phyloP scores from a whole-genome alignment of 2,329 filamentous ascomycete species.

The Diaporthe helianthi region DNA sequence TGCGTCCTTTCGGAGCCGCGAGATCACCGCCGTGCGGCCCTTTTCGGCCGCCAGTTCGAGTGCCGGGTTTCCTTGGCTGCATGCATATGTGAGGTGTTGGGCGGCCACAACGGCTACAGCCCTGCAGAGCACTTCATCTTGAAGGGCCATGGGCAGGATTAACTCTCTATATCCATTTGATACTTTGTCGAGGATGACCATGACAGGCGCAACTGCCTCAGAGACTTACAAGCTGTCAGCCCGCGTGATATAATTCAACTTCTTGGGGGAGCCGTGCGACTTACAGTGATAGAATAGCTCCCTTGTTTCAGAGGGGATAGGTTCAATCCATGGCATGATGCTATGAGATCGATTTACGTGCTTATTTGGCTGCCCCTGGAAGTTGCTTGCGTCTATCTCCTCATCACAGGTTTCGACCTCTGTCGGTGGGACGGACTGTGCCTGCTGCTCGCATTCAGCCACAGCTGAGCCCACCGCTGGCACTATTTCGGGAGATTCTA shows the following conservation, averaged over 20 bases:
- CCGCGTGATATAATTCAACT: too few species aligned
- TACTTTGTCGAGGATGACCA: slow-evolving; percentile 10
- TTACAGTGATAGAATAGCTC: not conserved
- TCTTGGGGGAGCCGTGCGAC: fast-evolving
- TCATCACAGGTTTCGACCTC: not conserved
- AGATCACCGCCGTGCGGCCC: slow-evolving; percentile 5
- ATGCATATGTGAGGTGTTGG: slow-evolving; percentile 7
- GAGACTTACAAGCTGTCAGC: not conserved
- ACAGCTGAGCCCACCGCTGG: not conserved
- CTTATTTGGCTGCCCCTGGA: not conserved
- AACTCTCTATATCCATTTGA: slow-evolving; percentile 11
- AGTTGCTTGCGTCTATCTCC: not conserved
- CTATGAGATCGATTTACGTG: not conserved
- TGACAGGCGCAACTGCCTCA: slow-evolving; percentile 1
- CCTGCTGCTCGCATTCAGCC: not conserved
- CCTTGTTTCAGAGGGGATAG: not conserved
- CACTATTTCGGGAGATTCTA: fast-evolving
- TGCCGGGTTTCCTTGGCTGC: not conserved
- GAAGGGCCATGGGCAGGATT: slow-evolving; percentile 2
- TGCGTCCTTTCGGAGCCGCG: not conserved
- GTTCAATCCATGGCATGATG: not conserved
- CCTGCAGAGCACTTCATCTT: slow-evolving; percentile 14
- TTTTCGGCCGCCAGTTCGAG: slow-evolving; percentile 1
- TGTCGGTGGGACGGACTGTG: not conserved
- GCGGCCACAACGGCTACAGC: slow-evolving; percentile 2